These are phyloP conservation scores for Umbelopsis vinacea DNA, from an alignment of 192 early-diverging fungal species.

Conservation along the genomic window DNA sequence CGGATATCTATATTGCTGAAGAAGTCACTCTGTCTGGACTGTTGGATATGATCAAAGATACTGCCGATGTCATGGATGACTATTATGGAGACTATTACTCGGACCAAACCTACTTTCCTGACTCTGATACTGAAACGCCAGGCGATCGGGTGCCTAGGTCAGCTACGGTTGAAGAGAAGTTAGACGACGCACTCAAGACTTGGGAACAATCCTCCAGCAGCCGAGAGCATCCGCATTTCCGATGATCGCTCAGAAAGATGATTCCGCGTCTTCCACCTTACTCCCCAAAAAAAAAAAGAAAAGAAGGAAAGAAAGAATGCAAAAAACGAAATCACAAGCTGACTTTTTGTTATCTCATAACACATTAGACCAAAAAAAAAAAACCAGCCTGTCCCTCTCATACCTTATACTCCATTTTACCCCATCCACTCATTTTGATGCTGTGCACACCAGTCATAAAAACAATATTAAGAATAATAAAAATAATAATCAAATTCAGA, in stretches of 20 bases:
- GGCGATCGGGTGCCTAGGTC: neutral
- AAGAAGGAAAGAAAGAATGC: neutral
- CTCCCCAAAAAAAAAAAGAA: too few species aligned
- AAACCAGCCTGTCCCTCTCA: neutral
- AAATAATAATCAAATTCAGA: too few species aligned
- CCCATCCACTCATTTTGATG: neutral
- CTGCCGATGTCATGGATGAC: neutral
- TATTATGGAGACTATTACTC: slow-evolving; percentile 12
- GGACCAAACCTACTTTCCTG: slow-evolving; percentile 13
- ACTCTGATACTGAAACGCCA: neutral
- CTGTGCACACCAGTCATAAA: too few species aligned
- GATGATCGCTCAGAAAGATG: neutral
- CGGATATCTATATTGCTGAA: slow-evolving; percentile 27
- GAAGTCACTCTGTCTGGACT: slow-evolving; percentile 18
- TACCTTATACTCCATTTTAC: neutral
- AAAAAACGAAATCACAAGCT: neutral
- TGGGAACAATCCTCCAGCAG: neutral
- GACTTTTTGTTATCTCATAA: neutral
- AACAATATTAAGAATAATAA: too few species aligned
- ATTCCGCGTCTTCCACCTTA: too few species aligned
- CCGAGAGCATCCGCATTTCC: neutral
- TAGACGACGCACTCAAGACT: slow-evolving; percentile 23
- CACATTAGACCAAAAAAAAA: neutral
- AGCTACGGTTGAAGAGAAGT: slow-evolving; percentile 24
- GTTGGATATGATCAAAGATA: slow-evolving; percentile 1